phyloP scores from a whole-genome alignment of 371 early-diverging fungal genomes.

The Mucor plumbeus region DNA sequence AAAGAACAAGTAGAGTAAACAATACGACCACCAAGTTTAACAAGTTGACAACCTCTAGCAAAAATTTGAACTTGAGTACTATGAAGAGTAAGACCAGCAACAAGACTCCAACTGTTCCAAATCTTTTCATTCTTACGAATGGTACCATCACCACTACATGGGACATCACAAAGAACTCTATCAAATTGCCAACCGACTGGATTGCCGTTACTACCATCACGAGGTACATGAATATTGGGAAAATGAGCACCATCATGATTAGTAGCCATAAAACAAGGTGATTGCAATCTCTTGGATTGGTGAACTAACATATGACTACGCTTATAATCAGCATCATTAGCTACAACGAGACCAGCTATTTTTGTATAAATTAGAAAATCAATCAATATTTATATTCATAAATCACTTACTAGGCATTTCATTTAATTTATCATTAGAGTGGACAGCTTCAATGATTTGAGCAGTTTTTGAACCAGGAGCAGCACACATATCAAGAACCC shows the following conservation, averaged over 20 bases:
- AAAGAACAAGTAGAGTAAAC: constrained; percentile 99
- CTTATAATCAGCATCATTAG: constrained; percentile 95
- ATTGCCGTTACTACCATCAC: constrained; percentile 14
- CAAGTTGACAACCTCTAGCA: constrained; percentile 85
- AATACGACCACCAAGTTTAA: constrained; percentile 92
- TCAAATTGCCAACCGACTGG: constrained; percentile 78
- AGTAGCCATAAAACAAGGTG: constrained; percentile 92
- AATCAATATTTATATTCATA: not conserved
- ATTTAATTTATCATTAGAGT: constrained; percentile 67
- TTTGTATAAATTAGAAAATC: no score
- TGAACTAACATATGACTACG: constrained; percentile 95
- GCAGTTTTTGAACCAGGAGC: constrained; percentile 93
- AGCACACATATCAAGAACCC: constrained; percentile 89
- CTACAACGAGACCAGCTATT: constrained; percentile 89
- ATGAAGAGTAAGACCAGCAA: constrained; percentile 82
- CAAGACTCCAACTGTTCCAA: constrained; percentile 87
- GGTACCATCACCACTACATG: constrained; percentile 99
- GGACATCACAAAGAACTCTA: constrained; percentile 98
- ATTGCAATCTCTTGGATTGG: constrained; percentile 92
- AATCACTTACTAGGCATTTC: constrained; percentile 63
- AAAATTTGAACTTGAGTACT: constrained; percentile 89
- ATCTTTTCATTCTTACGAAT: constrained; percentile 95
- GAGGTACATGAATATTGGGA: constrained; percentile 73
- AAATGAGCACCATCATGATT: constrained; percentile 96
- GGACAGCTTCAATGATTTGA: constrained; percentile 93